A percentile compares a stretch with the other conserved stretches of the same genome.
phyloP scores from a whole-genome alignment of 805 yeast genomes.

The Zygotorulaspora florentina region DNA sequence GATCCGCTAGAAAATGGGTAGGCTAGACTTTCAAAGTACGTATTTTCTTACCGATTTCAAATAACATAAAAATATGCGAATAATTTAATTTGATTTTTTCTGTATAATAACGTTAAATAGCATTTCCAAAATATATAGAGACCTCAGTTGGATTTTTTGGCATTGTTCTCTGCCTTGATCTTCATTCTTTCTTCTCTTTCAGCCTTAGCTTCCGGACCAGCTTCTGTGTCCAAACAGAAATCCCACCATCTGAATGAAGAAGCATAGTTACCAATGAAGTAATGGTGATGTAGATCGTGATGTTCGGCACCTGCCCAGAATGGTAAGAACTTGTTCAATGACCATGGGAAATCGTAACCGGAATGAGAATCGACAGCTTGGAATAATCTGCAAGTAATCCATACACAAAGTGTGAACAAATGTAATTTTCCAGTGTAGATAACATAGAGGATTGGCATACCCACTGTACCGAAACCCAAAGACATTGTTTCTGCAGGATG shows the following conservation, averaged over 20 bases:
- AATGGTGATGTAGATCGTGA: conserved; percentile 96
- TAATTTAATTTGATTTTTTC: not conserved
- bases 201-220: conserved; percentile 74
- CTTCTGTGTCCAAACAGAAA: conserved; percentile 79
- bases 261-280: conserved; percentile 92
- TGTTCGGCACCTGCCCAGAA: conserved; percentile 99
- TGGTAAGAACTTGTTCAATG: conserved; percentile 85
- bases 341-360: conserved; percentile 97
- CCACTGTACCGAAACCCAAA: conserved; percentile 93
- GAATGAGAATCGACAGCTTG: conserved; percentile 98
- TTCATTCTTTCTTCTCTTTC: conserved; percentile 66
- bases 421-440: conserved; percentile 73
- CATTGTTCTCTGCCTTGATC: conserved; percentile 47
- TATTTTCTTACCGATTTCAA: too few relatives aligned
- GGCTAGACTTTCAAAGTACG: conserved; percentile 31
- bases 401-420: conserved; percentile 78
- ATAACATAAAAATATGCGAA: too few relatives aligned
- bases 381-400: conserved; percentile 84
- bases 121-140: not conserved
- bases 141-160: conserved; percentile 25
- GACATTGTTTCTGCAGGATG: conserved; percentile 91
- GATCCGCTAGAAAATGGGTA: conserved; percentile 93
- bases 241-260: conserved; percentile 98
- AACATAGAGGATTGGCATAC: conserved; percentile 85
- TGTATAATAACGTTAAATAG: conserved; percentile 2